Percentiles rank a stretch among this genome's conserved stretches.
phyloP scores from a whole-genome alignment of 768 basidiomycete species.

The Erythrobasidium yunnanense region DNA sequence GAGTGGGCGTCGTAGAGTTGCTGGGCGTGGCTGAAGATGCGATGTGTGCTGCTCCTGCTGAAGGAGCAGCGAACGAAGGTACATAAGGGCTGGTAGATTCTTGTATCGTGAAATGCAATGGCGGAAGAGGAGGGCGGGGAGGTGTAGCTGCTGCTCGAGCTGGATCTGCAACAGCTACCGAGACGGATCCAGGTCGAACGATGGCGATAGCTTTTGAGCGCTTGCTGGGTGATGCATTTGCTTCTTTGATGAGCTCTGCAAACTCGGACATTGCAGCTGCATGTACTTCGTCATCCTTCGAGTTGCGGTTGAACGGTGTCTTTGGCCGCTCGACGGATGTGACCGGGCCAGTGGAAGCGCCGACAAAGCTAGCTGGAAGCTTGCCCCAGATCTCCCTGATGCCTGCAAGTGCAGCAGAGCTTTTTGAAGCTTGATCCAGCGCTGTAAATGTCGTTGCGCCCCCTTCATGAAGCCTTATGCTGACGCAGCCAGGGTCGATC shows the following conservation, averaged over 20 bases:
- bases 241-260: neutral
- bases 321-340: slow-evolving; percentile 8
- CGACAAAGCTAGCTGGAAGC: slow-evolving; percentile 23
- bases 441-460: neutral
- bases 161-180: neutral
- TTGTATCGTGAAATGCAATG: slow-evolving; percentile 3
- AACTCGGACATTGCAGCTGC: slow-evolving; percentile 2
- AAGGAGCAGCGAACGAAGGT: slow-evolving; percentile 6
- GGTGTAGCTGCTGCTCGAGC: neutral
- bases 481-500: slow-evolving; percentile 39
- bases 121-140: slow-evolving; percentile 3
- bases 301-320: neutral
- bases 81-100: slow-evolving; percentile 21
- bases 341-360: neutral
- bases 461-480: slow-evolving; percentile 32
- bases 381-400: slow-evolving; percentile 36
- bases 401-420: slow-evolving; percentile 9
- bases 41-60: neutral
- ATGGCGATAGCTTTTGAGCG: slow-evolving; percentile 30
- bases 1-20: neutral
- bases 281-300: neutral
- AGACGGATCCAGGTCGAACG: neutral
- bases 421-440: neutral
- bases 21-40: neutral
- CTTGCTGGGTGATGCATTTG: slow-evolving; percentile 16